Conservation (phyloP, 352 stramenopile genomes). For the Phytophthora kernoviae region DNA sequence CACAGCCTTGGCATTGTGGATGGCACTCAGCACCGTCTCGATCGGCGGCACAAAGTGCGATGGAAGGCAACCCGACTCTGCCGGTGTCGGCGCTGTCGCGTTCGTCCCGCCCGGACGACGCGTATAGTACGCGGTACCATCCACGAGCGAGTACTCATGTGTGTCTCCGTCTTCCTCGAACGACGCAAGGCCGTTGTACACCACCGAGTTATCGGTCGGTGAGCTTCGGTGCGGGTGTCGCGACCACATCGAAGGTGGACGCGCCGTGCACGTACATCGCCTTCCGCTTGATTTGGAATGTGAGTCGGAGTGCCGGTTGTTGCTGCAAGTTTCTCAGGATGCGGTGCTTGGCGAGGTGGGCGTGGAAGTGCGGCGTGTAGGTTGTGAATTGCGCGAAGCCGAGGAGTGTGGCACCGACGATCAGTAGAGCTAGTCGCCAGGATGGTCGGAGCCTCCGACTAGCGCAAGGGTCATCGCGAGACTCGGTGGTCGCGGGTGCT, state of each 20-base stretch:
- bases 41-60: slow-evolving; percentile 35
- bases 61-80: slow-evolving; percentile 31
- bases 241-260: slow-evolving; percentile 44
- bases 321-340: slow-evolving; percentile 45
- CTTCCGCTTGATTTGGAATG: slow-evolving; percentile 44
- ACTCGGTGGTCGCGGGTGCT: not conserved
- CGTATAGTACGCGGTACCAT: slow-evolving; percentile 44
- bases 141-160: slow-evolving; percentile 41
- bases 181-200: slow-evolving; percentile 41
- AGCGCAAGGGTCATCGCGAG: not conserved
- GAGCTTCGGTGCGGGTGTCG: slow-evolving; percentile 28
- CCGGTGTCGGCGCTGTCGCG: not conserved
- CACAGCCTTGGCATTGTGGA: slow-evolving; percentile 25
- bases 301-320: slow-evolving; percentile 39
- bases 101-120: slow-evolving; percentile 4
- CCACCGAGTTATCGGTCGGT: slow-evolving; percentile 20
- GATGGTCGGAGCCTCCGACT: not conserved
- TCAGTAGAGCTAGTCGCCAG: slow-evolving; percentile 16
- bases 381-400: slow-evolving; percentile 21
- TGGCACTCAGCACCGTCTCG: slow-evolving; percentile 29
- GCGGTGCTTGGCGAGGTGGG: slow-evolving; percentile 47
- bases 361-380: slow-evolving; percentile 42
- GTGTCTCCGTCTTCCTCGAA: slow-evolving; percentile 31
- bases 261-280: slow-evolving; percentile 43
- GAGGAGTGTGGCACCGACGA: slow-evolving; percentile 15